Conservation (phyloP, 768 basidiomycete species). For the Serendipita sp. region DNA sequence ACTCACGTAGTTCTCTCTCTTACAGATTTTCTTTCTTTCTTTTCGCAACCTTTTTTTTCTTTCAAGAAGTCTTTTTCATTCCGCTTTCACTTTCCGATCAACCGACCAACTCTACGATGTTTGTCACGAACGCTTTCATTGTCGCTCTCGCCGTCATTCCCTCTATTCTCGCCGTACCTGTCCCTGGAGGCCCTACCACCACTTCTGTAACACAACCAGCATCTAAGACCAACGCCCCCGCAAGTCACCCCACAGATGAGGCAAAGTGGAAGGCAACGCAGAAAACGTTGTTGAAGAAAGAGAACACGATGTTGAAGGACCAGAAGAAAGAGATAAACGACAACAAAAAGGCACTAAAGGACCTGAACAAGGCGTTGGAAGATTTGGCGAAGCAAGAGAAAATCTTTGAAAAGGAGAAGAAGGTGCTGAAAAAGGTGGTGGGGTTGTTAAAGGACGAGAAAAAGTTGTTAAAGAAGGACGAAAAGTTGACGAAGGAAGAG, state of each 20-base stretch:
- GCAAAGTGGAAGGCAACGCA: too few species aligned
- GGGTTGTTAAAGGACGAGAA: not conserved
- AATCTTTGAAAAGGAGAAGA: not conserved
- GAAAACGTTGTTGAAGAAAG: too few species aligned
- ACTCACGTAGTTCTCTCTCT: too few species aligned
- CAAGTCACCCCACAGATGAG: not conserved
- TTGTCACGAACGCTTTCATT: conserved; percentile 6
- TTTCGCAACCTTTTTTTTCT: not conserved
- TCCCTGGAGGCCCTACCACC: not conserved
- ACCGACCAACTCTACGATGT: not conserved
- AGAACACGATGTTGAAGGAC: too few species aligned
- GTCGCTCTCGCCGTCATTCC: not conserved
- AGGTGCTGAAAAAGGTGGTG: not conserved
- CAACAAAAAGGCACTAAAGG: not conserved
- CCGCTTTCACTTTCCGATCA: not conserved
- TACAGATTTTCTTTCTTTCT: not conserved
- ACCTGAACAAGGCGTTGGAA: not conserved
- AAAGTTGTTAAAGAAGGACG: too few species aligned
- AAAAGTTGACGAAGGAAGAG: not conserved
- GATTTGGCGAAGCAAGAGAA: not conserved
- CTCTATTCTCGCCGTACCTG: not conserved
- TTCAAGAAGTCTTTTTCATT: not conserved
- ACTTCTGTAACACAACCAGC: not conserved
- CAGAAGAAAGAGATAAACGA: not conserved
- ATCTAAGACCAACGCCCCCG: not conserved